Base-by-base conservation (phyloP, 768 basidiomycete species). In the Tylopilus vinaceipallidus region DNA sequence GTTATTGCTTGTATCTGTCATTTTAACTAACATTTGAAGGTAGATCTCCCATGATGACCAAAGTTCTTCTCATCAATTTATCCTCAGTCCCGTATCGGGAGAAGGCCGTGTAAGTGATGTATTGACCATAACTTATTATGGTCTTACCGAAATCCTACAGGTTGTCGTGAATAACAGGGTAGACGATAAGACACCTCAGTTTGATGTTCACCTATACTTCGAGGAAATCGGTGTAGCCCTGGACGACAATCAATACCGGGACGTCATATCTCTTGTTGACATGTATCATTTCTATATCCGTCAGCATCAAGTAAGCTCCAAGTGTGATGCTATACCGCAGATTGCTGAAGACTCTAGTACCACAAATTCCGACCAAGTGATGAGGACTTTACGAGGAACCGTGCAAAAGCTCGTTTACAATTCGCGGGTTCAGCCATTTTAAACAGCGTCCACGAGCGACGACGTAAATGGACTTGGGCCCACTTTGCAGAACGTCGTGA, bases 231-330 rank as follows among this genome's bases (percentile, higher is more conserved):
- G 88, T 8, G 83, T 98, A 48, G 80, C 87, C 19, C 73, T 99
- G 41, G 95, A 99, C 65, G 84, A 92, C 54, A 82, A 94, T 57
- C 97, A 99, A 69, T 99, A 98, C 65, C 82, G 91, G 45, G 93
- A 98, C 67, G 82, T 80, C 20, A 91, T 98, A 50, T 95, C 91
- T 19, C 79, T 98, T 38, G 76, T 94, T 52, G 95, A 98, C 66
- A 93, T 98, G 80, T 97, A 95, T 69, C 95, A 98, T 66, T 86
- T 98, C 52, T 97, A 95, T 68, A 79, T 86, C 39, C 83, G 97
- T 45, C 84, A 84, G 59, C 82, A 82, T 54, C 87, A 89, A 76
- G 88, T 89, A 63, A 62, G 68, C 60, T 23, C 36, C 37, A 39
- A 17, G 30, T 26, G 50, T 20, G 17, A 50, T 17, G 8, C 24